Evolutionary conservation across 305 asterid genomes (phyloP), one percentile per base, ranked within the genome.

Genomic region (Fraxinus xanthoxyloides): DNA sequence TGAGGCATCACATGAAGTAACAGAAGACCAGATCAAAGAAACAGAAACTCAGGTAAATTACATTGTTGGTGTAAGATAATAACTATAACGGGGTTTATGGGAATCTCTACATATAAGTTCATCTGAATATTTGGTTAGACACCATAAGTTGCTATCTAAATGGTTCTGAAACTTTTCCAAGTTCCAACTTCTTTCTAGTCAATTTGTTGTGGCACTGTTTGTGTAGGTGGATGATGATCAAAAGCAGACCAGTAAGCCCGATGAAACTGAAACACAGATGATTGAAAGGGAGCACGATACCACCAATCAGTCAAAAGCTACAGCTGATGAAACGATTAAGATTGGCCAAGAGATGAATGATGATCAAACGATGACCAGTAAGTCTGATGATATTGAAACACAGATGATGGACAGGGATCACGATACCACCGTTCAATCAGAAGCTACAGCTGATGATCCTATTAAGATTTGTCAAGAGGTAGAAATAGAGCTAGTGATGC

Each of bases 21-120:
- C 36, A 80, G 78, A 79, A 81, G 70, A 43, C 28, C 81, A 28
- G 40, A 81, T 32, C 82, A 78, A 32, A 43, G 85, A 67, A 81
- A 74, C 38, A 79, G 81, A 84, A 77, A 79, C 30, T 76, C 81
- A 76, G 73, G 78, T 70, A 83, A 75, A 72, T 84, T 77, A 83
- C 32, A 51, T 56, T 56, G 43, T 61, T 61, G 54, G 54, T 51
- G n/a, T 83, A 70, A 79, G 46, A 7, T 30, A 75, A 79, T 5
- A 75, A 65, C 21, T 65, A 63, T 2, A 61, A 7, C 6, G 43
- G 54, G 61, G 34, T 75, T 24, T 7, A 28, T 34, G 54, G 75
- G 9, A 43, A 23, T 63, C 36, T 76, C 12, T 13, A 69, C 24
- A 69, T 15, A 5, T 69, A 31, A 30, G 13, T 67, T 67, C 7